Evolutionary conservation across 768 basidiomycete genomes (phyloP), one percentile per base, ranked within the genome.

Genomic region (Leccinum ochraceum): DNA sequence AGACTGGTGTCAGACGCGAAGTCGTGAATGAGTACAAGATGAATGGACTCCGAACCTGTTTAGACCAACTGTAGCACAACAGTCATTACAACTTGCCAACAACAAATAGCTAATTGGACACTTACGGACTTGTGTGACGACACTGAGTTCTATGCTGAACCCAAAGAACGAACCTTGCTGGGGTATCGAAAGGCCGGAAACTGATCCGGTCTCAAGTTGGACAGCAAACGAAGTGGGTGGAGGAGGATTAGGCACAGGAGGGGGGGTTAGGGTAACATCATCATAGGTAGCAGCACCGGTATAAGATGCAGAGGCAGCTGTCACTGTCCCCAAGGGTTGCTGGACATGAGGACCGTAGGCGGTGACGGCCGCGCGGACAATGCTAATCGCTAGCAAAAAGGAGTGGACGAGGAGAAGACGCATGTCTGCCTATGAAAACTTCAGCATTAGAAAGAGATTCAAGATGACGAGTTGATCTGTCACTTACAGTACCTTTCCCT

Each of bases 141-240:
- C 85, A 42, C 88, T 89, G 79, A 90, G 80, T 72, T 92, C 90
- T 44, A 92, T 81, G 3, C 86, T 89, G 69, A 92, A 90, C 4
- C 88, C 89, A 57, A 86, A 80, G 67, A 90, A 90, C n/a, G 83
- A 79, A 24, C 85, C 86, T 13, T 70, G 67, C 58, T 79, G 76
- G 3, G 71, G 69, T 53, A 81, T 80, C 1, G 80, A 79, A 39
- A 85, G 63, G 10, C 73, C 75, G 4, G 60, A 53, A 50, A 75
- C 62, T 11, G 37, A 63, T 46, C 61, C 69, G 2, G 57, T 66
- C 60, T 76, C 70, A 26, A 87, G 72, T 56, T 78, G 74, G 1
- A 88, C 62, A 11, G 70, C 71, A 63, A 85, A 44, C 4, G 37
- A 86, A 32, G 68, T 78, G 6, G 78, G 68, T 10, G 81, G 74